A percentile compares a stretch with the other conserved stretches of the same genome.
phyloP scores from a whole-genome alignment of 257 asterid species.

The Solanum ossicruentum region DNA sequence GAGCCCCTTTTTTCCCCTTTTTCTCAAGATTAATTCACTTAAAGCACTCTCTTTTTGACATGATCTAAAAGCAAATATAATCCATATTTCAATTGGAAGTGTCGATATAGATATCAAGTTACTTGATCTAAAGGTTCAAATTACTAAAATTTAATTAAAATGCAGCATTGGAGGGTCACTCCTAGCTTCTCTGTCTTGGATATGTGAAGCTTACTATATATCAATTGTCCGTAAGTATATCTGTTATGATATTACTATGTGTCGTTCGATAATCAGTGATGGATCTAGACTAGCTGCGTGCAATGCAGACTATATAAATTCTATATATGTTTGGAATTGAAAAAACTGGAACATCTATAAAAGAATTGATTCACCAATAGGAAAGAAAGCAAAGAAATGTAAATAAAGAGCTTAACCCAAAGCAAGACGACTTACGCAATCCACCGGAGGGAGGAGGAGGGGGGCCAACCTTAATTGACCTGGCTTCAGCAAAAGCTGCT shows the following conservation, averaged over 20 bases:
- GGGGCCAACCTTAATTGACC: constrained; percentile 64
- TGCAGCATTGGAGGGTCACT: background rate
- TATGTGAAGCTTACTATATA: background rate
- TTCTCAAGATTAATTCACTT: background rate
- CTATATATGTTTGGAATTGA: background rate
- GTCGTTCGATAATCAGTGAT: background rate
- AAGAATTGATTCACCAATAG: background rate
- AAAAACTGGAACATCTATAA: background rate
- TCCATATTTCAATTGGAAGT: background rate
- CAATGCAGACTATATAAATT: background rate
- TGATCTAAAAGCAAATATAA: background rate
- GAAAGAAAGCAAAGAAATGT: background rate
- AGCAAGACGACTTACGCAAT: constrained; percentile 48
- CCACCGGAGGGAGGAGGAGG: constrained; percentile 98
- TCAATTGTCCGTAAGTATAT: background rate
- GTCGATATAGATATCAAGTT: background rate
- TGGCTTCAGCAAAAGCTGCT: constrained; percentile 73
- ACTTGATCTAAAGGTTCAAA: background rate
- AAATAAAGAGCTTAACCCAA: background rate
- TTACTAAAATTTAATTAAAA: background rate
- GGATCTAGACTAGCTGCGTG: background rate
- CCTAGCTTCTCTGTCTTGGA: background rate
- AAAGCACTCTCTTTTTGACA: background rate
- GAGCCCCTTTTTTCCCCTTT: background rate
- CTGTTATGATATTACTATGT: background rate